phyloP scores from a whole-genome alignment of 257 asterid species.

The Solanum clarkiae region DNA sequence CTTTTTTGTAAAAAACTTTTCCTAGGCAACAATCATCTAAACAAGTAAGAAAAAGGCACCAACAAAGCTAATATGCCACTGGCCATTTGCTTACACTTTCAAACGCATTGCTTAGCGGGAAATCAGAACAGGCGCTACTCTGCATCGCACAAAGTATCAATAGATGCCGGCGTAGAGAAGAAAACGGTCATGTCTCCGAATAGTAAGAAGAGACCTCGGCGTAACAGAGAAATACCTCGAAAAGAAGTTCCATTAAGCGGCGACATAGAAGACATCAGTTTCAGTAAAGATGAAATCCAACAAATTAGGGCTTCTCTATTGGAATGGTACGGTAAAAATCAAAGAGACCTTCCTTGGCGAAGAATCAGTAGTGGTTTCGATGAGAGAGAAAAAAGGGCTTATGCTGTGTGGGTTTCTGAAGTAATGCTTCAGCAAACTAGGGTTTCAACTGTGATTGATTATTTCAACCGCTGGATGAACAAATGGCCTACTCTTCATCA shows the following conservation, averaged over 20 bases:
- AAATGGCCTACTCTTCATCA: conserved; percentile 87
- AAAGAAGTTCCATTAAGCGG: background rate
- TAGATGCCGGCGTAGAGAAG: background rate
- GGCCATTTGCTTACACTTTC: conserved; percentile 8
- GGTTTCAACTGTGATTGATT: conserved; percentile 86
- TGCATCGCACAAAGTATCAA: conserved; percentile 16
- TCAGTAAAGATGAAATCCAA: conserved; percentile 32
- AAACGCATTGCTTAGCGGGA: conserved; percentile 38
- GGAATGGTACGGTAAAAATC: conserved; percentile 66
- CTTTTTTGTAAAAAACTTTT: too few relatives aligned
- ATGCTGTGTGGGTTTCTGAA: conserved; percentile 99
- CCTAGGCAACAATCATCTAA: too few relatives aligned
- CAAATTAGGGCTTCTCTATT: conserved; percentile 66
- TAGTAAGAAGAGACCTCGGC: conserved; percentile 20
- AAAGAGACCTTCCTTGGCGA: conserved; percentile 92
- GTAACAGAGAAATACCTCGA: background rate
- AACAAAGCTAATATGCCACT: background rate
- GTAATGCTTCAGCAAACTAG: conserved; percentile 98
- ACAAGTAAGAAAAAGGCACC: too few relatives aligned
- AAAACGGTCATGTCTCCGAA: background rate
- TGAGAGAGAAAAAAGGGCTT: conserved; percentile 50
- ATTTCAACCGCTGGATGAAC: conserved; percentile 82
- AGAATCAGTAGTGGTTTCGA: conserved; percentile 30
- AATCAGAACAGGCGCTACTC: conserved; percentile 9
- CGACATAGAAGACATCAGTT: conserved; percentile 72